These are phyloP conservation scores for Vigna radiata DNA, from an alignment of 306 rosid species.

Conservation along the genomic window DNA sequence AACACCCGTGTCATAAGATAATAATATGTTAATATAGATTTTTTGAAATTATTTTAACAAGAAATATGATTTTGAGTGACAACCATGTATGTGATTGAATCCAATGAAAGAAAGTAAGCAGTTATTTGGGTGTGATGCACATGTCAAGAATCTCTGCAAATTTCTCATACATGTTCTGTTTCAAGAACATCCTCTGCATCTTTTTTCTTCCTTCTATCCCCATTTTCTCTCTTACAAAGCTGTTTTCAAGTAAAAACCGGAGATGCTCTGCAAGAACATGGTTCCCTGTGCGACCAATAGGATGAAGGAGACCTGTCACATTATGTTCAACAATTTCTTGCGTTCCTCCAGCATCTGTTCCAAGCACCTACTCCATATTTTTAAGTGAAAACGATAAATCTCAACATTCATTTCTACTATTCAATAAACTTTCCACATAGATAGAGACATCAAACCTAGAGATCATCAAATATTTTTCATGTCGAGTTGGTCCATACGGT, in stretches of 20 bases:
- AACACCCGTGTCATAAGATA: too few species aligned
- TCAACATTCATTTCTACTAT: constrained; percentile 14
- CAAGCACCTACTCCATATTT: constrained; percentile 72
- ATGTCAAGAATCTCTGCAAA: constrained; percentile 73
- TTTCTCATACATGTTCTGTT: constrained; percentile 81
- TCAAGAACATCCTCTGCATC: constrained; percentile 78
- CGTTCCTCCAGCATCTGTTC: constrained; percentile 92
- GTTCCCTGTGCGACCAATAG: constrained; percentile 66
- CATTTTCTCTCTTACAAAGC: constrained; percentile 67
- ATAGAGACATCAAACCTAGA: constrained; percentile 2
- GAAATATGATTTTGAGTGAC: too few species aligned
- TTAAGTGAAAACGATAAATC: background rate
- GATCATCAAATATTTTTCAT: background rate
- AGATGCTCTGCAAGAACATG: constrained; percentile 64
- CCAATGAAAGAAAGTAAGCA: constrained; percentile 50
- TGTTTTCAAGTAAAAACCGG: constrained; percentile 68
- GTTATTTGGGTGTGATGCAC: constrained; percentile 78
- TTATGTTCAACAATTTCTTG: constrained; percentile 88
- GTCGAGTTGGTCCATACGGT: too few species aligned
- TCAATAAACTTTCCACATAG: background rate
- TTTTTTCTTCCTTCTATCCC: constrained; percentile 76
- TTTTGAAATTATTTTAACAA: too few species aligned
- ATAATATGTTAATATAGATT: too few species aligned
- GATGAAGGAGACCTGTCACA: constrained; percentile 84
- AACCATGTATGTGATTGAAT: constrained; percentile 13